phyloP scores from a whole-genome alignment of 148 eudicot species.

The Beta vulgaris region DNA sequence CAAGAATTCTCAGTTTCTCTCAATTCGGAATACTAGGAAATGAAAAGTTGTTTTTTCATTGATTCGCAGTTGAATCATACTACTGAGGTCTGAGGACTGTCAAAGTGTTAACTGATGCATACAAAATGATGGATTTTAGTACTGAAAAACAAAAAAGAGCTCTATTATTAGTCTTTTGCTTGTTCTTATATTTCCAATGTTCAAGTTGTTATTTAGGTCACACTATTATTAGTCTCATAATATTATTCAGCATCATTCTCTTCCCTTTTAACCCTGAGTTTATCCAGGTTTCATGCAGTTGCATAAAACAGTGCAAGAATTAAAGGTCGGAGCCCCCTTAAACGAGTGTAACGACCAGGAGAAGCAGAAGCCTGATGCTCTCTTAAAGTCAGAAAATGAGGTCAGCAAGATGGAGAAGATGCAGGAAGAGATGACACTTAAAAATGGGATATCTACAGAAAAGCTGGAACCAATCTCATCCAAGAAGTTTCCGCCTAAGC shows the following conservation, averaged over 20 bases:
- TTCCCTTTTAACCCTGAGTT: background rate
- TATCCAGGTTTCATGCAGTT: constrained; percentile 13
- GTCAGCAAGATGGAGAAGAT: constrained; percentile 17
- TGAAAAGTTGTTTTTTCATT: too few species aligned
- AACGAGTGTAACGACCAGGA: constrained; percentile 10
- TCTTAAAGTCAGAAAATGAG: constrained; percentile 1
- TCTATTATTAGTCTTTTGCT: too few species aligned
- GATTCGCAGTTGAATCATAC: too few species aligned
- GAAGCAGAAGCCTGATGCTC: constrained; percentile 11
- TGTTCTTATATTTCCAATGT: background rate
- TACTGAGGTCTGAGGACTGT: too few species aligned
- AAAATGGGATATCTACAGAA: background rate
- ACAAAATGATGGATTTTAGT: too few species aligned
- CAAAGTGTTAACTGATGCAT: too few species aligned
- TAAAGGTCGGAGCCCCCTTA: background rate
- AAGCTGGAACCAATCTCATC: constrained; percentile 15
- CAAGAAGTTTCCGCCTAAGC: constrained; percentile 17
- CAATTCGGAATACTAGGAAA: too few species aligned
- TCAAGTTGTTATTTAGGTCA: background rate
- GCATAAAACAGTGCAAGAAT: constrained; percentile 27
- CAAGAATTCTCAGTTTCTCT: too few species aligned
- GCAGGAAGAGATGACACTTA: constrained; percentile 21
- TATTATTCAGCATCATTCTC: background rate
- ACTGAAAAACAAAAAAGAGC: too few species aligned
- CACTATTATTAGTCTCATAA: background rate